Conservation (phyloP, 352 stramenopile species). For the Globisporangium ultimum region DNA sequence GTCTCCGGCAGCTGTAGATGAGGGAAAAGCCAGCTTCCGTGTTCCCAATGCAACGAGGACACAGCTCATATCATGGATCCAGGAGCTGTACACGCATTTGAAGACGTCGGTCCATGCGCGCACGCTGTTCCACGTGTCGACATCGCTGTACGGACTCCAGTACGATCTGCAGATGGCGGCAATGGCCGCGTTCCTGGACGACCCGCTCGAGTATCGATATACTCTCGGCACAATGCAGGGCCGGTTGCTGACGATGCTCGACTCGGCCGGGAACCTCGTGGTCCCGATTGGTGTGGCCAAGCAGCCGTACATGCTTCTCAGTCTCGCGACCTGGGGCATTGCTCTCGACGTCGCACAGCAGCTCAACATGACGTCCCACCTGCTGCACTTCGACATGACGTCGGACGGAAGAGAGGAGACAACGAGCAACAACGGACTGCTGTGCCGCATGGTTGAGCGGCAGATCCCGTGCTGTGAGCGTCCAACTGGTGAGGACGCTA, state of each 20-base stretch:
- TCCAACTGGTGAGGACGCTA: conserved; percentile 1
- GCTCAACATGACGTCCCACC: conserved; percentile 30
- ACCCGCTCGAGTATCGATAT: conserved; percentile 30
- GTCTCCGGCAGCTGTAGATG: too few species aligned
- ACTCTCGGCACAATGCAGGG: conserved; percentile 46
- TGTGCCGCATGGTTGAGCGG: conserved; percentile 35
- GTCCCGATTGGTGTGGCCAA: conserved; percentile 25
- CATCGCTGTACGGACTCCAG: conserved; percentile 32
- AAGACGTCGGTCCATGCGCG: conserved; percentile 17
- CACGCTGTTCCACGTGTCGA: conserved; percentile 23
- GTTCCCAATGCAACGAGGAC: conserved; percentile 2
- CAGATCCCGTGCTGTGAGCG: conserved; percentile 36
- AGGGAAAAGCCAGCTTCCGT: background rate
- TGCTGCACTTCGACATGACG: conserved; percentile 47
- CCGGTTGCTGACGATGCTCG: conserved; percentile 40
- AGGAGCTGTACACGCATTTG: conserved; percentile 21
- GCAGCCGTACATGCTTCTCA: conserved; percentile 27
- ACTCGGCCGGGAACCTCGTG: conserved; percentile 24
- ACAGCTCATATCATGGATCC: conserved; percentile 22
- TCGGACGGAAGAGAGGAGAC: conserved; percentile 26
- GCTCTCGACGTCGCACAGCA: conserved; percentile 26
- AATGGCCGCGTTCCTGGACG: conserved; percentile 42
- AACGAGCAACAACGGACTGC: conserved; percentile 23
- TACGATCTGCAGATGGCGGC: conserved; percentile 46
- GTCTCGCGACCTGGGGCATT: conserved; percentile 25